Percentiles rank a stretch among this genome's conserved stretches.
Evolutionary conservation across 2,329 filamentous ascomycete genomes (phyloP).

Genomic region (Bretziella fagacearum): DNA sequence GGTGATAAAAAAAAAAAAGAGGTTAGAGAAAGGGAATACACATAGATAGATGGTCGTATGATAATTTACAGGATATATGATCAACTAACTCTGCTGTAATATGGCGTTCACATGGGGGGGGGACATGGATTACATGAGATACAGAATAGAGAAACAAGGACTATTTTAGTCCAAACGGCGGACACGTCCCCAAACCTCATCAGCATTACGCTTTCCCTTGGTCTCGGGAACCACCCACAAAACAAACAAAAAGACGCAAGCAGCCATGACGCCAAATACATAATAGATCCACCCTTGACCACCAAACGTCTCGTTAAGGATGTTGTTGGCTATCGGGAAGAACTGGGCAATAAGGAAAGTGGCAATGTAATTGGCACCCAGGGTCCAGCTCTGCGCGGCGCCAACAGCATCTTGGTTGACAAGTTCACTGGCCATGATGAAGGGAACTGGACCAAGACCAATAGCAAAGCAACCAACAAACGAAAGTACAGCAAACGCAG

Average conservation of each 20-base stretch:
- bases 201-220: constrained; percentile 62
- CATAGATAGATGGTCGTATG: no score
- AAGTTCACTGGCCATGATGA: constrained; percentile 81
- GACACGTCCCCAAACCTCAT: constrained; percentile 77
- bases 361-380: constrained; percentile 75
- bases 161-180: constrained; percentile 34
- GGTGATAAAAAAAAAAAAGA: no score
- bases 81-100: no score
- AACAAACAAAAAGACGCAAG: constrained; percentile 54
- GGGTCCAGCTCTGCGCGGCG: constrained; percentile 72
- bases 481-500: constrained; percentile 61
- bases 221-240: constrained; percentile 67
- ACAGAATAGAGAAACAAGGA: neutral
- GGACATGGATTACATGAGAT: no score
- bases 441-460: constrained; percentile 83
- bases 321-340: constrained; percentile 72
- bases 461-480: constrained; percentile 86
- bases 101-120: no score
- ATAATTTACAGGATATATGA: neutral
- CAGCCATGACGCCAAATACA: constrained; percentile 65
- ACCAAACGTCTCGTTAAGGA: constrained; percentile 44
- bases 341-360: constrained; percentile 91
- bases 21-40: no score
- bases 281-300: constrained; percentile 77
- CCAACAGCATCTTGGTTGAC: constrained; percentile 83